Evolutionary conservation across 331 rosid genomes (phyloP).

Genomic region (Quercus phellos): DNA sequence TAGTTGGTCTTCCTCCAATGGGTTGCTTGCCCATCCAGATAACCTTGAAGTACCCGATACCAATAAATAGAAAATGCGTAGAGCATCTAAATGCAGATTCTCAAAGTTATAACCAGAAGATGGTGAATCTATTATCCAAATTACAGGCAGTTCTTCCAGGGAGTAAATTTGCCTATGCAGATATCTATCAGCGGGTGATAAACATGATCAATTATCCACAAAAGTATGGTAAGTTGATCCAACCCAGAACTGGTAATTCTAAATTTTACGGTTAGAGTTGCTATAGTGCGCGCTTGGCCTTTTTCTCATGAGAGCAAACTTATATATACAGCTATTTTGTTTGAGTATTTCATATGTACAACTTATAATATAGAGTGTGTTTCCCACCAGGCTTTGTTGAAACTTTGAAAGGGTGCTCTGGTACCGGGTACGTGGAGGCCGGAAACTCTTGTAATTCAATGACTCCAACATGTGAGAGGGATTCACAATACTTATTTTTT

Average conservation of each 20-base stretch:
- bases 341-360: neutral
- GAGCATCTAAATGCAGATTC: constrained; percentile 51
- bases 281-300: too few relatives aligned
- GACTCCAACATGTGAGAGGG: constrained; percentile 35
- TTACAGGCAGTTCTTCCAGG: constrained; percentile 39
- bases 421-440: constrained; percentile 44
- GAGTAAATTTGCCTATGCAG: constrained; percentile 40
- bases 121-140: constrained; percentile 20
- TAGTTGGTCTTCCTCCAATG: constrained; percentile 53
- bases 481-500: constrained; percentile 53
- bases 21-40: constrained; percentile 80
- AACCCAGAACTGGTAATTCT: neutral
- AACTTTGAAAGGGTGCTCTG: constrained; percentile 54
- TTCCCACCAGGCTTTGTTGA: constrained; percentile 37
- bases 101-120: constrained; percentile 41
- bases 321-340: too few relatives aligned
- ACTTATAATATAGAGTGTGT: neutral
- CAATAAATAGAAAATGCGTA: constrained; percentile 28
- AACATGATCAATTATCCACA: constrained; percentile 48
- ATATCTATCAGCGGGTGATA: constrained; percentile 28
- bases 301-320: too few relatives aligned
- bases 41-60: constrained; percentile 8
- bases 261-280: too few relatives aligned
- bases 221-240: constrained; percentile 40
- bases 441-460: constrained; percentile 39